Evolutionary conservation across 129 eudicot species (phyloP), one percentile per base, ranked within the genome.

Genomic region (Calendula officinalis): DNA sequence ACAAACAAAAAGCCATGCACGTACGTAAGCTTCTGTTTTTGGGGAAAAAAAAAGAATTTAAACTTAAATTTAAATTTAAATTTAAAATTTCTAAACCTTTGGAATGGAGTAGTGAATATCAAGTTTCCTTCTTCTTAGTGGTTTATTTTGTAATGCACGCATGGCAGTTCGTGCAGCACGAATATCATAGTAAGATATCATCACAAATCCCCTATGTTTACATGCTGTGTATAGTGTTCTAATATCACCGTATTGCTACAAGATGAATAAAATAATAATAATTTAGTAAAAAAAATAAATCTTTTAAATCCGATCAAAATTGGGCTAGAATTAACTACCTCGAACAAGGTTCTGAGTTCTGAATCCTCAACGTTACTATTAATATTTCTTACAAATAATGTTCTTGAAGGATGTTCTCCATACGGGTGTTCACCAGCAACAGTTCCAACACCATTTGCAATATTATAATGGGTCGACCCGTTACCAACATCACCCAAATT

Each of bases 91-190:
- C n/a, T 42, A 9, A 70, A 92, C 99, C 99, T 94, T 94, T 10
- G 99, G 99, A 66, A 94, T 88, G 12, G 99, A 88, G 57, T 86
- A 94, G 70, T 94, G 99, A 43, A 94, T 89, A 58, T 94, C 99
- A 56, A 94, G 84, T 72, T 94, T 94, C 78, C 99, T 94, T 44
- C 97, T 76, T 40, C 99, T 70, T 44, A 94, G 49, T 6, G 97
- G 99, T 74, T 86, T 94, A 63, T 83, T 82, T 55, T 94, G 99
- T 68, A 94, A 69, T 12, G 85, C 80, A 27, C 95, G 80, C 97
- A 88, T 94, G 46, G 99, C 99, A 58, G 84, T 80, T 49, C 95
- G 78, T 40, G 99, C 99, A 83, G 96, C 86, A 45, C 99, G 86
- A 42, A 94, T 94, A 56, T 94, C 99, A 39, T 94, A 89, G 59